Evolutionary conservation across 768 basidiomycete species (phyloP).

Genomic region (Tremella yokohamensis): DNA sequence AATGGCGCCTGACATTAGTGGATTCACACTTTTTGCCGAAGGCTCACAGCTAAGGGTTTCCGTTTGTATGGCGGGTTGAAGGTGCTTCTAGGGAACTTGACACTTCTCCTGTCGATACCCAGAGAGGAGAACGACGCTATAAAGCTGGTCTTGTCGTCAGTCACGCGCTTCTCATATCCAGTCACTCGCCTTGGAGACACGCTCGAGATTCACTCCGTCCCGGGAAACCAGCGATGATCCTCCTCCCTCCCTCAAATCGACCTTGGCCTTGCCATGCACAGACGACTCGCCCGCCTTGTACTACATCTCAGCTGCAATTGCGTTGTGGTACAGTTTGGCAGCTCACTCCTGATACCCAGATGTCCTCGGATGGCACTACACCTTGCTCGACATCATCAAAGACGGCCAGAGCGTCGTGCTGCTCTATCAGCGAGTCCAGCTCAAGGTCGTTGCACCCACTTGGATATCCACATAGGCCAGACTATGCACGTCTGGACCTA

Average conservation of each 20-base stretch:
- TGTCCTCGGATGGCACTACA: conserved; percentile 59
- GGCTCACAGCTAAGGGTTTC: conserved; percentile 23
- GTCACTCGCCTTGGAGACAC: conserved; percentile 35
- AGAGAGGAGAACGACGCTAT: conserved; percentile 50
- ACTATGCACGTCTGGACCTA: background rate
- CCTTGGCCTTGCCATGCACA: conserved; percentile 64
- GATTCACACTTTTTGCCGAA: background rate
- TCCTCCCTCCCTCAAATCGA: conserved; percentile 55
- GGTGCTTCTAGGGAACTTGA: conserved; percentile 58
- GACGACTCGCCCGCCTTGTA: conserved; percentile 56
- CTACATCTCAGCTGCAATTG: conserved; percentile 15
- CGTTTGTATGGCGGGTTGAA: conserved; percentile 55
- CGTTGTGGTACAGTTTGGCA: background rate
- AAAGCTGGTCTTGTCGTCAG: conserved; percentile 30
- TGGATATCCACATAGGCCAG: conserved; percentile 49
- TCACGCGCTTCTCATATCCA: background rate
- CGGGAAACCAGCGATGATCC: conserved; percentile 55
- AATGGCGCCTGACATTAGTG: conserved; percentile 35
- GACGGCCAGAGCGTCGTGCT: conserved; percentile 62
- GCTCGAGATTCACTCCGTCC: conserved; percentile 57
- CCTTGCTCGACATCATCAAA: conserved; percentile 65
- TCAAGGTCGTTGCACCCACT: conserved; percentile 13
- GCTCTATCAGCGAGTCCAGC: conserved; percentile 52
- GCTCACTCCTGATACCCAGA: conserved; percentile 66
- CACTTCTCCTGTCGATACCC: conserved; percentile 55